A percentile compares a stretch with the other conserved stretches of the same genome.
Evolutionary conservation across 345 rosid genomes (phyloP).

Genomic region (Populus alba): DNA sequence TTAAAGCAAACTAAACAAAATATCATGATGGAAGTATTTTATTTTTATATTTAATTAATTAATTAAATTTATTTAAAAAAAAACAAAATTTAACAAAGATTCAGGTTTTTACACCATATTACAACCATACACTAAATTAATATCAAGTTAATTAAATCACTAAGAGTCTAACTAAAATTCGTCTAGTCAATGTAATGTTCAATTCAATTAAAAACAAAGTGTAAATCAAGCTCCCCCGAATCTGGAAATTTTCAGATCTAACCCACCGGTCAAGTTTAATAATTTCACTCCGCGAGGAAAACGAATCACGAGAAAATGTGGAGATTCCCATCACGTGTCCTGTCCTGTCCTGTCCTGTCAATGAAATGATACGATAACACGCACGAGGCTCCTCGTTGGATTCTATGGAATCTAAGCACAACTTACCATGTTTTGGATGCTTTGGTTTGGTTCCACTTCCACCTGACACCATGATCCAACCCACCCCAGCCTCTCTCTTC

Average conservation of each 20-base stretch:
- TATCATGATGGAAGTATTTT: accelerated
- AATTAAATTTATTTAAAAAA: accelerated
- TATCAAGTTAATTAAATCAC: no score
- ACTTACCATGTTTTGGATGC: not conserved
- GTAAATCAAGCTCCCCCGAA: no score
- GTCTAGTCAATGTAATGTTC: no score
- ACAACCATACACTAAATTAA: no score
- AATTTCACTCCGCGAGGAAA: not conserved
- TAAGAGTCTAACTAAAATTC: no score
- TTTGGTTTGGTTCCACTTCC: not conserved
- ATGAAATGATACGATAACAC: not conserved
- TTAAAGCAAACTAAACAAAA: accelerated
- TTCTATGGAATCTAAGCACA: no score
- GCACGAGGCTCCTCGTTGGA: not conserved
- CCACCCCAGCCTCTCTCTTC: not conserved
- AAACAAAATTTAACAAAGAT: no score
- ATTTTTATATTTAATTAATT: no score
- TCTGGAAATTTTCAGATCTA: no score
- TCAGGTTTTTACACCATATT: no score
- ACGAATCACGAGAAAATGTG: not conserved
- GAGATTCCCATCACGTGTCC: not conserved
- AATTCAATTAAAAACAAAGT: no score
- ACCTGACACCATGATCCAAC: not conserved
- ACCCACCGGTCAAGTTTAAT: no score
- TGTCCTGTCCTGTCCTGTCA: not conserved